Percentiles rank a stretch among this genome's conserved stretches.
Evolutionary conservation across 345 rosid species (phyloP).

Genomic region (Acer campestre): DNA sequence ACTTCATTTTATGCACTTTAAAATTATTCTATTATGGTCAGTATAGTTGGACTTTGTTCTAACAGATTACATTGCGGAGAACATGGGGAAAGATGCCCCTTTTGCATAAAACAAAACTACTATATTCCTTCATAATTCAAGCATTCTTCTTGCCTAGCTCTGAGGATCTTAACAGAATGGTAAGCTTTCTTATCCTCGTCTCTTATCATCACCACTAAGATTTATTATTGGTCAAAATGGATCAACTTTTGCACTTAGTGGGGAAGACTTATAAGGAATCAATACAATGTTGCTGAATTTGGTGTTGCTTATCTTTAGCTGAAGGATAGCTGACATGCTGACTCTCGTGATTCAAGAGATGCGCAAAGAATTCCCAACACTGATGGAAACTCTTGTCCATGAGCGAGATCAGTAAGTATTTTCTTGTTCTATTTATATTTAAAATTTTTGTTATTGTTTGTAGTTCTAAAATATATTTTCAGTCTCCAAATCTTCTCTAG

Average conservation of each 20-base stretch:
- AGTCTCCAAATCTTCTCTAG: not conserved
- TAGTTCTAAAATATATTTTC: not conserved
- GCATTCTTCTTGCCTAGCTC: slow-evolving; percentile 80
- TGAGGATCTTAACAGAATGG: slow-evolving; percentile 85
- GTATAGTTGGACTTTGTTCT: slow-evolving; percentile 20
- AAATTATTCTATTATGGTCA: not conserved
- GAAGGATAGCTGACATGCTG: slow-evolving; percentile 89
- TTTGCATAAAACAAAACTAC: slow-evolving; percentile 77
- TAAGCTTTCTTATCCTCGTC: slow-evolving; percentile 23
- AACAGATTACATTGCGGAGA: slow-evolving; percentile 75
- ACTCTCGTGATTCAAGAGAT: slow-evolving; percentile 97
- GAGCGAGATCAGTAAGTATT: slow-evolving; percentile 95
- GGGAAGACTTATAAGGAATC: not conserved
- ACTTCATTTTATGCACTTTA: not conserved
- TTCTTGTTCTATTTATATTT: slow-evolving; percentile 15
- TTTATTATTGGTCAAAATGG: not conserved
- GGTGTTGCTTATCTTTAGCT: slow-evolving; percentile 48
- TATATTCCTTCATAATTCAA: slow-evolving; percentile 69
- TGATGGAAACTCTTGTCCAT: slow-evolving; percentile 91
- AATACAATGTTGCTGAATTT: slow-evolving; percentile 16
- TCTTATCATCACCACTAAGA: slow-evolving; percentile 7
- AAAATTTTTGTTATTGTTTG: not conserved
- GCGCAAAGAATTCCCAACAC: slow-evolving; percentile 95
- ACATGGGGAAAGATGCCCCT: slow-evolving; percentile 91
- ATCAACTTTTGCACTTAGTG: not conserved